Conservation (phyloP, 305 asterid species). For the Fraxinus paxiana region DNA sequence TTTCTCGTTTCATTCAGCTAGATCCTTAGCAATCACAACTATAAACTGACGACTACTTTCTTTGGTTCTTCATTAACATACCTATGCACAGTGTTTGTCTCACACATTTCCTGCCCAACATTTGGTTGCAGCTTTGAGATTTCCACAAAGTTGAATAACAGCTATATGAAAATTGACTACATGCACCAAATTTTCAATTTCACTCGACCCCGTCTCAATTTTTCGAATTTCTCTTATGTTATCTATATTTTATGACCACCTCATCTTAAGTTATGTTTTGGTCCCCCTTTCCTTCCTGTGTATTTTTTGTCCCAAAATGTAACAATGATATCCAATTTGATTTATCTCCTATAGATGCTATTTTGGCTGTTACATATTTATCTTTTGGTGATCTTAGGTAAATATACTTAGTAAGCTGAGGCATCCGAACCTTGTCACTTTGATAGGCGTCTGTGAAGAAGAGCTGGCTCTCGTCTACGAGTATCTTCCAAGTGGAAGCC, state of each 20-base stretch:
- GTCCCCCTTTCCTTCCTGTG: not conserved
- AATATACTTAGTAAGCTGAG: constrained; percentile 71
- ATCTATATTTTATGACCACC: not conserved
- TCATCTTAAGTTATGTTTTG: not conserved
- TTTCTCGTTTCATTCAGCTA: not conserved
- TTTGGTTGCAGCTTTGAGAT: not conserved
- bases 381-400: constrained; percentile 36
- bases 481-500: constrained; percentile 85
- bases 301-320: not conserved
- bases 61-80: not conserved
- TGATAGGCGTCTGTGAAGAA: constrained; percentile 89
- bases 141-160: not conserved
- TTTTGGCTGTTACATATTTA: not conserved
- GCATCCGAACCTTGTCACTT: constrained; percentile 86
- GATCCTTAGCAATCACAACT: not conserved
- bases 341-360: not conserved
- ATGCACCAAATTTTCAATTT: not conserved
- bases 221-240: not conserved
- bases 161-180: not conserved
- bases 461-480: constrained; percentile 72
- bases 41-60: not conserved
- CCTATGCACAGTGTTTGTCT: not conserved
- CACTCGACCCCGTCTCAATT: not conserved
- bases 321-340: not conserved
- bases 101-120: not conserved